These are phyloP conservation scores for Haberlea rhodopensis DNA, from an alignment of 257 asterid genomes.

Conservation along the genomic window DNA sequence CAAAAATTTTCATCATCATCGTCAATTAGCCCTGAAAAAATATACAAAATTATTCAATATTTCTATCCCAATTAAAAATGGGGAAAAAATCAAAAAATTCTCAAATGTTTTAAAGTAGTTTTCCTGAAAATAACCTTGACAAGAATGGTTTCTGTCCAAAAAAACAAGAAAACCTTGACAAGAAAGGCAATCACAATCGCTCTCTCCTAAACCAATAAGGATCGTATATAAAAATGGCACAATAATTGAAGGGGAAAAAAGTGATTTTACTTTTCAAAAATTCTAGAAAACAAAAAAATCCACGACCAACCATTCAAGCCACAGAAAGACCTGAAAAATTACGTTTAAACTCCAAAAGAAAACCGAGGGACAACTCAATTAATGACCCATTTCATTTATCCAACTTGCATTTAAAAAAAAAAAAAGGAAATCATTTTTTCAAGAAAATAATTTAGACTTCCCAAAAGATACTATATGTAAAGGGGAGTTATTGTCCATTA, in stretches of 20 bases:
- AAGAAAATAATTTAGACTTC: not conserved
- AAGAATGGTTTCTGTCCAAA: too few species aligned
- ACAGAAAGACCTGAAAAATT: slow-evolving; percentile 23
- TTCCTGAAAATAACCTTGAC: slow-evolving; percentile 13
- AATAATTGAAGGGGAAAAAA: slow-evolving; percentile 18
- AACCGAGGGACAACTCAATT: slow-evolving; percentile 47
- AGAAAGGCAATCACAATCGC: slow-evolving; percentile 24
- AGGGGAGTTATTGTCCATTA: too few species aligned
- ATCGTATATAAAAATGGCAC: slow-evolving; percentile 24
- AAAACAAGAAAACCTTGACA: too few species aligned
- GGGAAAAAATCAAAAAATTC: not conserved
- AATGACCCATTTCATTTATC: slow-evolving; percentile 32
- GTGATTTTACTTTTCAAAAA: slow-evolving; percentile 37
- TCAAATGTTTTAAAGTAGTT: not conserved
- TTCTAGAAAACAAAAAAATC: slow-evolving; percentile 33
- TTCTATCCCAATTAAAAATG: not conserved
- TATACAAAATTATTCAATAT: slow-evolving; percentile 10
- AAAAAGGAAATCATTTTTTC: not conserved
- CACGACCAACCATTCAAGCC: slow-evolving; percentile 40
- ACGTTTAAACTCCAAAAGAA: slow-evolving; percentile 18
- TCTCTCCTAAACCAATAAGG: slow-evolving; percentile 21
- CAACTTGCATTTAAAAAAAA: slow-evolving; percentile 25
- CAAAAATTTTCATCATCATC: slow-evolving; percentile 35
- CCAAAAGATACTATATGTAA: slow-evolving; percentile 15
- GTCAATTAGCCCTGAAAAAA: slow-evolving; percentile 21